Evolutionary conservation across 1,284 basidiomycete species (phyloP), one percentile per base, ranked within the genome.

Genomic region (Exobasidium rhododendri): DNA sequence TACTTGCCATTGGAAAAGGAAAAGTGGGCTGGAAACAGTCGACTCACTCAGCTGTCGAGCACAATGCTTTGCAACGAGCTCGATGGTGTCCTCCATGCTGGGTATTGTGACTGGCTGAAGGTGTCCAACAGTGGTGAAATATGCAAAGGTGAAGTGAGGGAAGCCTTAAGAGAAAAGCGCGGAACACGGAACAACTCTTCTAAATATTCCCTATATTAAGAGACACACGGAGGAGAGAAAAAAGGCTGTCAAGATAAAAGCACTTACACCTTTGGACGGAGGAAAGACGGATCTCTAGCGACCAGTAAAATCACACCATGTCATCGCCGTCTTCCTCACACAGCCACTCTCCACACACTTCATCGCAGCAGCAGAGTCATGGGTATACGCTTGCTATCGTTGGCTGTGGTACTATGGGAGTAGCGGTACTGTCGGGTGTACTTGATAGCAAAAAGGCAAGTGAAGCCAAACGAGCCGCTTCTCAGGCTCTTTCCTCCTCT

Each of bases 371-470:
- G 4, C 2, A 50, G 3, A 26, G 26, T 13, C 22, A 32, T 4
- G 68, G 65, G 2, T 71, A 75, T 56, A 77, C 76, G 52, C 62
- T 79, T 32, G 65, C 71, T 50, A 66, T 79, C 44, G 74, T 79
- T 43, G 77, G 71, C 3, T 98, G 96, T 82, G 96, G 96, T 62
- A 98, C 96, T 5, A 98, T 99, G 96, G 96, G 96, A 61, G 83
- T 97, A 68, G 93, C 96, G 63, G 86, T 99, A 79, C 86, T 96
- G 52, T 96, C 94, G 30, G 96, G 92, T 58, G 87, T 94, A 45
- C 82, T 94, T 53, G 82, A 70, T 72, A 83, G 68, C 46, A 74
- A 62, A 61, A 59, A 62, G 28, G 60, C 59, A 7, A 32, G 56
- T 11, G 29, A 20, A 17, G 22, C 45, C 22, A 14, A 13, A 24